Percentiles rank a stretch among this genome's conserved stretches.
Evolutionary conservation across 306 rosid species (phyloP).

Genomic region (Rubus idaeus): DNA sequence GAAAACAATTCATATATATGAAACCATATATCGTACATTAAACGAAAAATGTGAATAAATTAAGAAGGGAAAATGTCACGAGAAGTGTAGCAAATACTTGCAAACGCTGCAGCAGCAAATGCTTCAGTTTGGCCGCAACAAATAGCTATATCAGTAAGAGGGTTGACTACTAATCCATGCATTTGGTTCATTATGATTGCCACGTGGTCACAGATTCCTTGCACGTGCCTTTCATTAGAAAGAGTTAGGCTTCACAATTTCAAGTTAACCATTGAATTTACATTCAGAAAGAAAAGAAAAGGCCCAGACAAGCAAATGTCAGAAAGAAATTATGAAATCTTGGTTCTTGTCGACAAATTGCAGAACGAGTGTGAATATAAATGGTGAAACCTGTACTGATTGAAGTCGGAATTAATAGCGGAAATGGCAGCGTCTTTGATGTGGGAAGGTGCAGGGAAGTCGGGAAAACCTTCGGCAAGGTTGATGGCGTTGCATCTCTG

Average conservation of each 20-base stretch:
- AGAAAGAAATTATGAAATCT: neutral
- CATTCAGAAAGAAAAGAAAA: too few species aligned
- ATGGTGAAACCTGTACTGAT: constrained; percentile 59
- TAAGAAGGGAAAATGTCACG: neutral
- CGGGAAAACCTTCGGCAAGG: constrained; percentile 89
- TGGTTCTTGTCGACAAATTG: too few species aligned
- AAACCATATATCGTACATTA: neutral
- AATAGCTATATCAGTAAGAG: constrained; percentile 71
- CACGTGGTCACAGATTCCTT: constrained; percentile 67
- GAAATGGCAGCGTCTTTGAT: constrained; percentile 70
- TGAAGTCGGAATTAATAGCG: constrained; percentile 75
- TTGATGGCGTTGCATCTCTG: constrained; percentile 71
- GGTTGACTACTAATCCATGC: constrained; percentile 72
- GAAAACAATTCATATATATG: neutral
- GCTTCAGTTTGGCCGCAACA: constrained; percentile 91
- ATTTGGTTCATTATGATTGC: constrained; percentile 47
- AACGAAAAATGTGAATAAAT: neutral
- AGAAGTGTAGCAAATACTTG: constrained; percentile 35
- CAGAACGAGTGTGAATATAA: neutral
- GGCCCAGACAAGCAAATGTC: neutral
- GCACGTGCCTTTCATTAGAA: constrained; percentile 57
- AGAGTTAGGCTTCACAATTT: neutral
- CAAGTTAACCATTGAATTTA: neutral
- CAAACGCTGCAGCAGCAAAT: constrained; percentile 70
- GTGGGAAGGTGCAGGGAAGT: constrained; percentile 73